Conservation (phyloP, 352 stramenopile species). For the Phytophthora litchii region DNA sequence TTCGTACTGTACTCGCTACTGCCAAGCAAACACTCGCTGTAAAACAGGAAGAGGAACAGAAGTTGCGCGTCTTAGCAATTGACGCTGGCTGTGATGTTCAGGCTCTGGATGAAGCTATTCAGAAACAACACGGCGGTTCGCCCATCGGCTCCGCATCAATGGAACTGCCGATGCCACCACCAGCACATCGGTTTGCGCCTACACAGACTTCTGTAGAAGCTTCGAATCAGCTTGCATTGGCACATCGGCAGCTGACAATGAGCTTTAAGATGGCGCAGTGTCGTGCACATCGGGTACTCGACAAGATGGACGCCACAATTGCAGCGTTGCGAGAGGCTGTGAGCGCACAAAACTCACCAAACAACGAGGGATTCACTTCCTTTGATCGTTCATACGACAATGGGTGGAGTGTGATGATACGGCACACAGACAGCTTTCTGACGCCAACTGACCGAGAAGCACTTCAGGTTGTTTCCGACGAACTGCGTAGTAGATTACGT, state of each 20-base stretch:
- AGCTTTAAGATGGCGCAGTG: conserved; percentile 68
- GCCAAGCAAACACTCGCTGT: conserved; percentile 40
- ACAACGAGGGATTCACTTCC: background rate
- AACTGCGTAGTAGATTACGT: conserved; percentile 32
- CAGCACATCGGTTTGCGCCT: conserved; percentile 68
- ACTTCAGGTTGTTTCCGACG: conserved; percentile 41
- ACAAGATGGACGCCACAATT: conserved; percentile 67
- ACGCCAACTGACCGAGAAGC: conserved; percentile 51
- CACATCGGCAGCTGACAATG: conserved; percentile 74
- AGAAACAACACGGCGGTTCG: conserved; percentile 46
- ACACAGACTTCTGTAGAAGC: conserved; percentile 61
- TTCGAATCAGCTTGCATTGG: conserved; percentile 63
- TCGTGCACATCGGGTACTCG: conserved; percentile 53
- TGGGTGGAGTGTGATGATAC: conserved; percentile 32
- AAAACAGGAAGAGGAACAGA: conserved; percentile 49
- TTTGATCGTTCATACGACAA: conserved; percentile 10
- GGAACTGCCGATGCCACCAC: conserved; percentile 54
- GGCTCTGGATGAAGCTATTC: conserved; percentile 54
- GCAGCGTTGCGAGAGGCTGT: conserved; percentile 47
- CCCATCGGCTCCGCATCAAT: conserved; percentile 32
- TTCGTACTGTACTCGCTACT: conserved; percentile 45
- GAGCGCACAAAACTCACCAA: conserved; percentile 4
- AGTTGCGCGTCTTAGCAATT: conserved; percentile 47
- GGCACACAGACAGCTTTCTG: conserved; percentile 45
- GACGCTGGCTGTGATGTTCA: conserved; percentile 53